phyloP scores from a whole-genome alignment of 176 grass and related monocot species.

The Zea luxurians region DNA sequence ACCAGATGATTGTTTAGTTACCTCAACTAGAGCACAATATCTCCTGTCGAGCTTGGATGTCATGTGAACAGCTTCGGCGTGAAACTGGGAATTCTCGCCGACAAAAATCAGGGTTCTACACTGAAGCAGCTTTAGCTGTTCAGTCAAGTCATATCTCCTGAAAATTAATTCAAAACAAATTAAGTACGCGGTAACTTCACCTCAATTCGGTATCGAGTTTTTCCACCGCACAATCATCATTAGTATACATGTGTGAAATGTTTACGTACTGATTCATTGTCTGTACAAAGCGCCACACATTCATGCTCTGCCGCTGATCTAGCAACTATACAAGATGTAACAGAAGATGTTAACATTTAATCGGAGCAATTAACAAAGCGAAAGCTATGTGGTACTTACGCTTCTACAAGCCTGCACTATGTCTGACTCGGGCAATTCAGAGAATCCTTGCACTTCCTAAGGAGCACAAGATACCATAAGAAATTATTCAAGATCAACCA shows the following conservation, averaged over 20 bases:
- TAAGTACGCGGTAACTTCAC: conserved; percentile 6
- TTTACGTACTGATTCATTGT: conserved; percentile 70
- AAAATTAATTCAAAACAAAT: conserved; percentile 28
- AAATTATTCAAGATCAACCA: conserved; percentile 18
- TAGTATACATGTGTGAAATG: conserved; percentile 7
- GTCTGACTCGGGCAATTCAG: conserved; percentile 88
- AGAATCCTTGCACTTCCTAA: conserved; percentile 86
- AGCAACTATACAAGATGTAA: conserved; percentile 68
- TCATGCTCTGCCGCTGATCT: conserved; percentile 79
- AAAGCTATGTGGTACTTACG: conserved; percentile 46
- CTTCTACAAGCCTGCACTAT: conserved; percentile 93
- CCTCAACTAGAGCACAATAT: conserved; percentile 97
- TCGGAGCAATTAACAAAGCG: conserved; percentile 1
- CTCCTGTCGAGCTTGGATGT: conserved; percentile 81
- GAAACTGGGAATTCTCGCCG: conserved; percentile 78
- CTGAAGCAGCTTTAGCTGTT: conserved; percentile 77
- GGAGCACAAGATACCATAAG: conserved; percentile 16
- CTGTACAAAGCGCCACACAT: conserved; percentile 87
- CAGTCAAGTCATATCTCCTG: conserved; percentile 92
- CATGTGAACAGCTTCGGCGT: conserved; percentile 86
- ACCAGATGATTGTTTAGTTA: conserved; percentile 39
- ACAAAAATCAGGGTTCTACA: conserved; percentile 94
- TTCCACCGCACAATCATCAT: not conserved
- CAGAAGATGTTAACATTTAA: conserved; percentile 20
- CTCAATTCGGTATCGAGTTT: not conserved